phyloP scores from a whole-genome alignment of 805 yeast species.

The Cyberlindnera bimundalis region DNA sequence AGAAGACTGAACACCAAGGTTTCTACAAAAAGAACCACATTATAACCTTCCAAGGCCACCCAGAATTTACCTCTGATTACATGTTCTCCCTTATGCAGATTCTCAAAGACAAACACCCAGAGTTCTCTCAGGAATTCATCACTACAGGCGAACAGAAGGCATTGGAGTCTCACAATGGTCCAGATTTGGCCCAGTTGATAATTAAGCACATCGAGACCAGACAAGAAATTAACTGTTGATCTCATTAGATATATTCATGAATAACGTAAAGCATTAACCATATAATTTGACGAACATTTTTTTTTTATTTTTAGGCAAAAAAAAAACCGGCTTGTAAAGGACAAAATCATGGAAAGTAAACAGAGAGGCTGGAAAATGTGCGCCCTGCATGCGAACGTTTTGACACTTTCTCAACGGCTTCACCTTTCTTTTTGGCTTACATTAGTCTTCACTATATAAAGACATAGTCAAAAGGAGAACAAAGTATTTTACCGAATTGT shows the following conservation, averaged over 20 bases:
- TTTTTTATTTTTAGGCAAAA: too few relatives aligned
- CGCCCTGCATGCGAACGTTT: neutral
- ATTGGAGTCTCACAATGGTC: slow-evolving; percentile 9
- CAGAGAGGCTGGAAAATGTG: slow-evolving; percentile 1
- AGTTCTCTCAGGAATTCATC: slow-evolving; percentile 3
- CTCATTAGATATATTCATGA: neutral
- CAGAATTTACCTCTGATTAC: slow-evolving; percentile 79
- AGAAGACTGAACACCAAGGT: slow-evolving; percentile 64
- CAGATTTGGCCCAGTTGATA: slow-evolving; percentile 12
- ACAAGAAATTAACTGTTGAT: neutral
- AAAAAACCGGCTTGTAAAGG: too few relatives aligned
- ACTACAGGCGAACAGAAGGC: slow-evolving; percentile 2
- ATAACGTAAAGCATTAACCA: neutral
- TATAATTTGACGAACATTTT: too few relatives aligned
- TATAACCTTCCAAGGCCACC: slow-evolving; percentile 85
- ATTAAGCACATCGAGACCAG: slow-evolving; percentile 15
- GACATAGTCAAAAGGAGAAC: too few relatives aligned
- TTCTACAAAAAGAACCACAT: slow-evolving; percentile 48
- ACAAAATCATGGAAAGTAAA: too few relatives aligned
- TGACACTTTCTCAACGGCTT: too few relatives aligned
- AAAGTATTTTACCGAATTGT: too few relatives aligned
- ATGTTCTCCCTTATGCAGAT: slow-evolving; percentile 28
- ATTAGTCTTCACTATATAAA: too few relatives aligned
- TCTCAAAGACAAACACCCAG: neutral
- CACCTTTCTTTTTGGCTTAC: too few relatives aligned